Percentiles rank a stretch among this genome's conserved stretches.
These are phyloP conservation scores for Ormosia semicastrata DNA, from an alignment of 306 rosid genomes.

Conservation along the genomic window DNA sequence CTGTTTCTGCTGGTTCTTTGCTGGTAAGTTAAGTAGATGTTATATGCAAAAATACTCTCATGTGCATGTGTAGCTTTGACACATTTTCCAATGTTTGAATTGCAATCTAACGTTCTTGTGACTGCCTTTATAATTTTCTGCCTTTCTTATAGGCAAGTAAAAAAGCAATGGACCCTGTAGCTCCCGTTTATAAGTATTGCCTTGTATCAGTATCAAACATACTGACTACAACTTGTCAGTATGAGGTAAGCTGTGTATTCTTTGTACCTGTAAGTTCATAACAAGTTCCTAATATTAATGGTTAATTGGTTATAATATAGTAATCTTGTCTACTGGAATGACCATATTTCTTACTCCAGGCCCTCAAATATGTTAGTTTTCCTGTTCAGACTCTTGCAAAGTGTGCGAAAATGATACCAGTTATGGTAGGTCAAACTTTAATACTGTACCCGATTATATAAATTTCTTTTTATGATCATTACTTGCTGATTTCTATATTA, in stretches of 20 bases:
- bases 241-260: constrained; percentile 60
- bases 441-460: not conserved
- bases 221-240: constrained; percentile 93
- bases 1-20: constrained; percentile 83
- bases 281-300: not conserved
- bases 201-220: constrained; percentile 82
- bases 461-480: not conserved
- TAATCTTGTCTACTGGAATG: not conserved
- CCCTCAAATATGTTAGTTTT: constrained; percentile 96
- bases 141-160: constrained; percentile 63
- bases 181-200: constrained; percentile 84
- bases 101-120: not conserved
- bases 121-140: constrained; percentile 11
- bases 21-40: constrained; percentile 57
- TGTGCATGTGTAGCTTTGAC: not conserved
- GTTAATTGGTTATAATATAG: not conserved
- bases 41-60: not conserved
- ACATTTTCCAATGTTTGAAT: constrained; percentile 16
- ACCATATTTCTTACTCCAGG: constrained; percentile 50
- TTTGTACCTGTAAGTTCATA: not conserved
- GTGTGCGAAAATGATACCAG: constrained; percentile 98
- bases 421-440: constrained; percentile 66
- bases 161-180: constrained; percentile 74
- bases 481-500: not conserved
- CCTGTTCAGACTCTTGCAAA: constrained; percentile 97